A percentile compares a stretch with the other conserved stretches of the same genome.
Conservation (phyloP, 208 protist species). For the Crithidia mellificae region DNA sequence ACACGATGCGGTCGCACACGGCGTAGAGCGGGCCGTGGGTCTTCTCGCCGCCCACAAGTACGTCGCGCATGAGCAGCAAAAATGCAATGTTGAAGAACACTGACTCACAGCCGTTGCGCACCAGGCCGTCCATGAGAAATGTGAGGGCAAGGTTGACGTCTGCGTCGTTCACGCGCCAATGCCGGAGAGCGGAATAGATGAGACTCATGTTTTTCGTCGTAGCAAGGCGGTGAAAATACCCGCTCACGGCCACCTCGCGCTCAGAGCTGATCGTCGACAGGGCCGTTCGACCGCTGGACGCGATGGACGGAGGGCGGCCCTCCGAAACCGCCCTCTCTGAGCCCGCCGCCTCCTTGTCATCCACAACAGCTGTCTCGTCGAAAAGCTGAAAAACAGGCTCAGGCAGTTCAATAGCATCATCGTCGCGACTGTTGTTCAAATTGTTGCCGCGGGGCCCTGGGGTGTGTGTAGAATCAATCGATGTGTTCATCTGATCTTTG, state of each 20-base stretch:
- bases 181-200: slow-evolving; percentile 65
- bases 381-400: slow-evolving; percentile 10
- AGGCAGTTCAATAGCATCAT: background rate
- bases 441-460: background rate
- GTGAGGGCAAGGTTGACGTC: slow-evolving; percentile 82
- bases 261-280: slow-evolving; percentile 67
- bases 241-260: slow-evolving; percentile 68
- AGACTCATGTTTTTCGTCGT: slow-evolving; percentile 66
- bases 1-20: slow-evolving; percentile 80
- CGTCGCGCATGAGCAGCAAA: slow-evolving; percentile 74
- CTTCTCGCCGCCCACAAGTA: slow-evolving; percentile 65
- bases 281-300: slow-evolving; percentile 39
- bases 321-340: slow-evolving; percentile 30
- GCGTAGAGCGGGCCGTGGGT: slow-evolving; percentile 71
- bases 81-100: slow-evolving; percentile 81
- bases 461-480: background rate
- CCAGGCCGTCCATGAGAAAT: slow-evolving; percentile 69
- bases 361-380: background rate
- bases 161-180: slow-evolving; percentile 78
- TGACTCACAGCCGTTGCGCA: slow-evolving; percentile 49
- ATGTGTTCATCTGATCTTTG: background rate
- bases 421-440: no score
- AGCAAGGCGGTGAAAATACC: slow-evolving; percentile 69
- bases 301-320: slow-evolving; percentile 31
- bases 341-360: slow-evolving; percentile 6